Base-by-base conservation (phyloP, 192 early-diverging fungal genomes). In the Coemansia sp. region DNA sequence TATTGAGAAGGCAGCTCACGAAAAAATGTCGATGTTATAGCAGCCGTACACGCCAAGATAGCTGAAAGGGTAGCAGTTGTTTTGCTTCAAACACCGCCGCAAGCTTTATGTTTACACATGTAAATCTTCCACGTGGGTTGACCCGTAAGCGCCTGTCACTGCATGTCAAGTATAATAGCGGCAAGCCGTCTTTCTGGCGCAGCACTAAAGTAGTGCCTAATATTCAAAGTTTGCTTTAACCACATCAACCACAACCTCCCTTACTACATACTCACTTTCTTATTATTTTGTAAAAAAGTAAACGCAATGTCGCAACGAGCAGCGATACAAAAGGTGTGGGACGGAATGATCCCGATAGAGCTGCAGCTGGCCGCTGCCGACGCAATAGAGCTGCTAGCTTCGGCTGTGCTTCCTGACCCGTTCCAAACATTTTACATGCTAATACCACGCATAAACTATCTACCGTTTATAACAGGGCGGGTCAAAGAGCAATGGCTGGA, bases 361-460 rank as follows among this genome's bases (percentile, higher is more conserved):
- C 29, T 80, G 8, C 71, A 67, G 66, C 60, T 80, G 23, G 67
- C 77, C 4, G 29, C 72, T 2, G 58, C 68, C 32, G 77, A 80
- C 35, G 67, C 77, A 0, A 75, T 80, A 54, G 77, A 80, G 58
- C 68, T 80, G 2, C 52, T 80, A 10, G 77, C 77, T 0, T 80
- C 77, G 6, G 72, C 77, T 3, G 63, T 65, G 17, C 72, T 80
- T 0, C 77, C 77, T 0, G 77, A 80, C 25, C 77, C 77, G 22
- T 80, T 80, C 65, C 77, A 80, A 57, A 75, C 72, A 22, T 80
- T 75, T 35, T 80, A 75, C 25, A 55, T 80, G 62, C 48, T 80
- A 9, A 52, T 75, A 8, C 77, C 77, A 0, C 64, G 77, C 0
- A 69, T 75, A 7, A 65, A 71, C 50, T 80, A 80, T 59, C 48